These are phyloP conservation scores for Fragaria vesca DNA, from an alignment of 306 rosid genomes.

Conservation along the genomic window DNA sequence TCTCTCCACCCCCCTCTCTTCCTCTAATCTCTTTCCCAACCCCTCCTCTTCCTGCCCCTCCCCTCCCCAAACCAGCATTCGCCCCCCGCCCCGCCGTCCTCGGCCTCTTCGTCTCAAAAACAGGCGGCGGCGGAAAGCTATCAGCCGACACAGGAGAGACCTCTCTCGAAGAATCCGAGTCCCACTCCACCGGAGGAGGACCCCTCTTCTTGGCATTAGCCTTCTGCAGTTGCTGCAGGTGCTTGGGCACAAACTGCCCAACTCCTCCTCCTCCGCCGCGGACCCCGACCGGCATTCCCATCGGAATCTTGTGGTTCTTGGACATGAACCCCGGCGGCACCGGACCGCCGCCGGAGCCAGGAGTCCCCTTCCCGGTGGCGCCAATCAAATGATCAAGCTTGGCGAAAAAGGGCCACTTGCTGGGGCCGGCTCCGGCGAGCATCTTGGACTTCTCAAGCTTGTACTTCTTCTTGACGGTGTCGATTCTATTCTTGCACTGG, in stretches of 20 bases:
- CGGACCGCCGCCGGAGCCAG: constrained; percentile 18
- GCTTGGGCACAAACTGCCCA: constrained; percentile 36
- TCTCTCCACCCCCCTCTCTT: constrained; percentile 28
- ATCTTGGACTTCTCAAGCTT: constrained; percentile 86
- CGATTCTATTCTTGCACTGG: constrained; percentile 97
- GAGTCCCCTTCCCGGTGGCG: constrained; percentile 43
- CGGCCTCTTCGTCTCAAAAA: constrained; percentile 51
- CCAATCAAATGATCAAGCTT: constrained; percentile 73
- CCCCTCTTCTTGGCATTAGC: constrained; percentile 33
- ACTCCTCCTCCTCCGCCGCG: constrained; percentile 23
- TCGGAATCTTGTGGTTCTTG: constrained; percentile 47
- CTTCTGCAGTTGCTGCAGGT: constrained; percentile 43
- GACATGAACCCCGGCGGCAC: constrained; percentile 13
- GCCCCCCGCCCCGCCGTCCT: constrained; percentile 29
- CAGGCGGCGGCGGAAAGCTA: constrained; percentile 52
- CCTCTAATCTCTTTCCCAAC: constrained; percentile 25
- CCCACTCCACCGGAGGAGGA: constrained; percentile 26
- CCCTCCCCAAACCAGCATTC: constrained; percentile 19
- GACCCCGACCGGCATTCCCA: constrained; percentile 70
- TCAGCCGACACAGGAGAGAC: constrained; percentile 64
- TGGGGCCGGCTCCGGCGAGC: constrained; percentile 49
- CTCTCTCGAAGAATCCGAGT: constrained; percentile 46
- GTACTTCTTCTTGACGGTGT: constrained; percentile 94
- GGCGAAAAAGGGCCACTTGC: constrained; percentile 81
- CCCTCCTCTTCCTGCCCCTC: constrained; percentile 4